Evolutionary conservation across 345 rosid genomes (phyloP).

Genomic region (Rhizophora mangle): DNA sequence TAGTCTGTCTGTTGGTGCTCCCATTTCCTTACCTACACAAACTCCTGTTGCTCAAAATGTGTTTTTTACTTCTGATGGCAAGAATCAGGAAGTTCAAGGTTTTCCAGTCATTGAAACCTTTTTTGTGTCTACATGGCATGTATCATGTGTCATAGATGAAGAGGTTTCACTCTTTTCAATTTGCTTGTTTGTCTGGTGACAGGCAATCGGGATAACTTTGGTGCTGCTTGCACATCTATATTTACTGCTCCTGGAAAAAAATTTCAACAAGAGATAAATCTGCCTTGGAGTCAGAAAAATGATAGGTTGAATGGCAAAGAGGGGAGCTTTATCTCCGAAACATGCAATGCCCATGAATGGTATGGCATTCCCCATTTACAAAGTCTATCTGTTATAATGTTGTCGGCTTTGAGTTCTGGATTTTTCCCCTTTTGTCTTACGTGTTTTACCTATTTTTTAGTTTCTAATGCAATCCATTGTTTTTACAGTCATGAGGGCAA

Average conservation of each 20-base stretch:
- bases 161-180: slow-evolving; percentile 17
- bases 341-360: slow-evolving; percentile 27
- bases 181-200: slow-evolving; percentile 18
- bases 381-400: slow-evolving; percentile 1
- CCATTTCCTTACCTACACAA: slow-evolving; percentile 37
- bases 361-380: slow-evolving; percentile 9
- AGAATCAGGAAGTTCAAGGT: slow-evolving; percentile 54
- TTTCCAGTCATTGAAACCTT: slow-evolving; percentile 5
- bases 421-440: slow-evolving; percentile 3
- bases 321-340: slow-evolving; percentile 23
- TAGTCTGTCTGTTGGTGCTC: slow-evolving; percentile 68
- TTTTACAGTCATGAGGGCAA: slow-evolving; percentile 36
- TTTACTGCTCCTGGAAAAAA: slow-evolving; percentile 31
- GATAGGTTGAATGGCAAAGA: slow-evolving; percentile 17
- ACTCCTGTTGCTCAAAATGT: slow-evolving; percentile 37
- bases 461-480: slow-evolving; percentile 10
- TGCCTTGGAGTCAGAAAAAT: slow-evolving; percentile 15
- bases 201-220: slow-evolving; percentile 34
- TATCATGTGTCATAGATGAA: not conserved
- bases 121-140: not conserved
- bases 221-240: slow-evolving; percentile 17
- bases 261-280: slow-evolving; percentile 34
- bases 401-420: not conserved
- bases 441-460: slow-evolving; percentile 4
- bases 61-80: slow-evolving; percentile 34